Percentiles rank a stretch among this genome's conserved stretches.
phyloP scores from a whole-genome alignment of 1,284 basidiomycete species.

The Puccinia coronata region DNA sequence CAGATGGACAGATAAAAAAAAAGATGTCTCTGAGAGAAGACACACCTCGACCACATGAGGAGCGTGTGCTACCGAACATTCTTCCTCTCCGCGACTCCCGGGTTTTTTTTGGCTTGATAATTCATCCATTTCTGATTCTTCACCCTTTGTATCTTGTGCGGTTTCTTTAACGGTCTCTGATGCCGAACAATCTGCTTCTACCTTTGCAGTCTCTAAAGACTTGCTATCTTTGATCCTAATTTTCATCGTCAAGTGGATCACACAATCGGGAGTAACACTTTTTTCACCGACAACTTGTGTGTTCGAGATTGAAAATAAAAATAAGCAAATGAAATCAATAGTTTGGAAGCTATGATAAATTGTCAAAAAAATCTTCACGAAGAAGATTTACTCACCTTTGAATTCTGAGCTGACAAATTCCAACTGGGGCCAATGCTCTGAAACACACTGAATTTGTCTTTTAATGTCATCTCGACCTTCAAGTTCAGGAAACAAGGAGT shows the following conservation, averaged over 20 bases:
- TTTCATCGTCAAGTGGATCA: slow-evolving; percentile 85
- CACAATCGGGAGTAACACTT: slow-evolving; percentile 80
- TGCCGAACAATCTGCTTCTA: neutral
- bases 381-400: slow-evolving; percentile 68
- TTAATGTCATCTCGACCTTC: slow-evolving; percentile 44
- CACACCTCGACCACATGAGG: slow-evolving; percentile 88
- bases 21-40: no score
- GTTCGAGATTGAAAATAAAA: neutral
- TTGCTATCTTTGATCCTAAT: slow-evolving; percentile 66
- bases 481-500: slow-evolving; percentile 61
- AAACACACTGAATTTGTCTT: slow-evolving; percentile 62
- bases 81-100: slow-evolving; percentile 61
- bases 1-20: no score
- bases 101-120: slow-evolving; percentile 70
- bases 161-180: slow-evolving; percentile 26
- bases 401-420: slow-evolving; percentile 83
- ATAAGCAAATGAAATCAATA: slow-evolving; percentile 13
- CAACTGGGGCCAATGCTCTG: slow-evolving; percentile 75
- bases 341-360: neutral
- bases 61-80: slow-evolving; percentile 73
- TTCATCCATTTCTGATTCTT: slow-evolving; percentile 68
- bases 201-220: slow-evolving; percentile 52
- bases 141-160: slow-evolving; percentile 62
- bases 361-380: neutral
- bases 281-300: slow-evolving; percentile 82